phyloP scores from a whole-genome alignment of 345 rosid genomes.

The Syzygium aqueum region DNA sequence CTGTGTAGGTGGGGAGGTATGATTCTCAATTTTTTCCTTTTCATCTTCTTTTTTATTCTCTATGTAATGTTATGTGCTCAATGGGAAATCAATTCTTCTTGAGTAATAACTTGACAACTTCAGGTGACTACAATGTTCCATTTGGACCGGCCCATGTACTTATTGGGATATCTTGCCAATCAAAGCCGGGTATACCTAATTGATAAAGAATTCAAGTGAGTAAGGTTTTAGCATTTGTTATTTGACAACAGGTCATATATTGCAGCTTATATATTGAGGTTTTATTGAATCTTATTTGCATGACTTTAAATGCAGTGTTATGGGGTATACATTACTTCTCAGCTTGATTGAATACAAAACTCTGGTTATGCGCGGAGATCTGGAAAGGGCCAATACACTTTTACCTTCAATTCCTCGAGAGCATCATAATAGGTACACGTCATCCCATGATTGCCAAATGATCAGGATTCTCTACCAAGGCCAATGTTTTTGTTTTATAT shows the following conservation, averaged over 20 bases:
- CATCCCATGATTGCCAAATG: background rate
- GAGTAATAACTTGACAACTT: background rate
- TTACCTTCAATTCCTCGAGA: slow-evolving; percentile 43
- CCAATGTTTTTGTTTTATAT: background rate
- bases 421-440: slow-evolving; percentile 29
- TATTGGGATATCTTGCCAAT: slow-evolving; percentile 93
- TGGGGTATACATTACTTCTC: slow-evolving; percentile 47
- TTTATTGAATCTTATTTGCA: background rate
- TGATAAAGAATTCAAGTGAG: slow-evolving; percentile 99
- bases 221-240: background rate
- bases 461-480: background rate
- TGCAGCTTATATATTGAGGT: background rate
- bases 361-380: slow-evolving; percentile 49
- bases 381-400: slow-evolving; percentile 34
- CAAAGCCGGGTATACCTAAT: slow-evolving; percentile 97
- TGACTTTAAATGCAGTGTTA: slow-evolving; percentile 19
- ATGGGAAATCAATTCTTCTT: background rate
- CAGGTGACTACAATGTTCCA: slow-evolving; percentile 99
- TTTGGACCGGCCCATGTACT: slow-evolving; percentile 99
- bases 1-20: slow-evolving; percentile 99
- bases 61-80: background rate
- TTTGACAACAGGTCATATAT: background rate
- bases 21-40: background rate
- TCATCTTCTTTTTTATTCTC: background rate
- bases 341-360: slow-evolving; percentile 49